Evolutionary conservation across 2,329 filamentous ascomycete species (phyloP).

Genomic region (Fusarium torulosum): DNA sequence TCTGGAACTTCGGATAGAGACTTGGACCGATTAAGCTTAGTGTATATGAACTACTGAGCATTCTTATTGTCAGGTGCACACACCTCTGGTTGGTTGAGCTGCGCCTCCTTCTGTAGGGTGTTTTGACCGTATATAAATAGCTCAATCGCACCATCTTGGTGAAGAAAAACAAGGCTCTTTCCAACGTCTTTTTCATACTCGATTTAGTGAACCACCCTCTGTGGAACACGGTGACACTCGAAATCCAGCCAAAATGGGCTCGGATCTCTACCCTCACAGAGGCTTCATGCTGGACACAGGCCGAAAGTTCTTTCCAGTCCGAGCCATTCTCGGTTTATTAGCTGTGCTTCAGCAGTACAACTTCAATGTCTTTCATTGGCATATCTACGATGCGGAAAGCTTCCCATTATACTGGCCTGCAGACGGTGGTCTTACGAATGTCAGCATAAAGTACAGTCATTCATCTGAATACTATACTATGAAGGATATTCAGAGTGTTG

Average conservation of each 20-base stretch:
- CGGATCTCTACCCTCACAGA: conserved; percentile 12
- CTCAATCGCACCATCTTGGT: too few species aligned
- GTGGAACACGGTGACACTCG: too few species aligned
- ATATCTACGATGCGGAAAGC: conserved; percentile 24
- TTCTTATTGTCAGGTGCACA: too few species aligned
- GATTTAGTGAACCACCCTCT: too few species aligned
- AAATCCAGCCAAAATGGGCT: neutral
- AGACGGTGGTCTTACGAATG: conserved; percentile 4
- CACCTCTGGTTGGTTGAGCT: too few species aligned
- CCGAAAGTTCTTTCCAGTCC: conserved; percentile 20
- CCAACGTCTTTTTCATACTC: too few species aligned
- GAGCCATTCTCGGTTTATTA: conserved; percentile 3
- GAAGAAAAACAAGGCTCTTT: too few species aligned
- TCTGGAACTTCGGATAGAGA: too few species aligned
- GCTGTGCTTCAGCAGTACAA: conserved; percentile 18
- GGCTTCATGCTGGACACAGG: conserved; percentile 25
- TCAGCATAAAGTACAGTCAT: conserved; percentile 6
- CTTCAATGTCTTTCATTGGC: conserved; percentile 28
- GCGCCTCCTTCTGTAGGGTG: too few species aligned
- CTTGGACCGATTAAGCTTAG: too few species aligned
- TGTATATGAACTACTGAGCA: too few species aligned
- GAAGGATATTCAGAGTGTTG: neutral
- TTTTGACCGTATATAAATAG: too few species aligned
- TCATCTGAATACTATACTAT: neutral
- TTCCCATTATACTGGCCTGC: conserved; percentile 9